phyloP scores from a whole-genome alignment of 768 basidiomycete genomes.

The Scleroderma bovista region DNA sequence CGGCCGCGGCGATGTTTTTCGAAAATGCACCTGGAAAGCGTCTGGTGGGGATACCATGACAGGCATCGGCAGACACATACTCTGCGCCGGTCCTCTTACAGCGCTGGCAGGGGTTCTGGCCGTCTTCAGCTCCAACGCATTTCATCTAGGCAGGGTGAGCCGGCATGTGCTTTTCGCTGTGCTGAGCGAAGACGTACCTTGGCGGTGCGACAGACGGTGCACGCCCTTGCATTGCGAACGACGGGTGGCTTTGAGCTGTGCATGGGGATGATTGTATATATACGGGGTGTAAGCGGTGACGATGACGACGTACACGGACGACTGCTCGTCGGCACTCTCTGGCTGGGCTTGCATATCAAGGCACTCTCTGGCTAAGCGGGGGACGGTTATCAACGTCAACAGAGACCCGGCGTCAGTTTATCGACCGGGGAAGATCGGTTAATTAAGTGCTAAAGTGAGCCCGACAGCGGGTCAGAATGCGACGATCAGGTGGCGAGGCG shows the following conservation, averaged over 20 bases:
- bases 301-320: conserved; percentile 18
- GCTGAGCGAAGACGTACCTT: conserved; percentile 45
- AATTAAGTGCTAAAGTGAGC: conserved; percentile 32
- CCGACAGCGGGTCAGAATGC: conserved; percentile 4
- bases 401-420: conserved; percentile 37
- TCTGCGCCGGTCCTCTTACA: conserved; percentile 77
- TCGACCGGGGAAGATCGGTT: conserved; percentile 37
- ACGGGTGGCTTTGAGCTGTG: conserved; percentile 39
- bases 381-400: conserved; percentile 35
- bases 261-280: conserved; percentile 5
- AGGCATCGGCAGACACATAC: conserved; percentile 36
- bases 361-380: conserved; percentile 10
- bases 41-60: conserved; percentile 10
- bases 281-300: conserved; percentile 6
- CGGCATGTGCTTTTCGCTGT: conserved; percentile 2
- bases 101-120: conserved; percentile 73
- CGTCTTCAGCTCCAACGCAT: conserved; percentile 86
- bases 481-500: conserved; percentile 3
- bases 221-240: conserved; percentile 54
- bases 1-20: conserved; percentile 87
- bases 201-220: conserved; percentile 79
- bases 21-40: conserved; percentile 59
- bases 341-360: conserved; percentile 21
- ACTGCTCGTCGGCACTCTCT: conserved; percentile 25
- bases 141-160: conserved; percentile 61